Evolutionary conservation across 2,329 filamentous ascomycete genomes (phyloP).

Genomic region (Phyllosticta citrichinensis): DNA sequence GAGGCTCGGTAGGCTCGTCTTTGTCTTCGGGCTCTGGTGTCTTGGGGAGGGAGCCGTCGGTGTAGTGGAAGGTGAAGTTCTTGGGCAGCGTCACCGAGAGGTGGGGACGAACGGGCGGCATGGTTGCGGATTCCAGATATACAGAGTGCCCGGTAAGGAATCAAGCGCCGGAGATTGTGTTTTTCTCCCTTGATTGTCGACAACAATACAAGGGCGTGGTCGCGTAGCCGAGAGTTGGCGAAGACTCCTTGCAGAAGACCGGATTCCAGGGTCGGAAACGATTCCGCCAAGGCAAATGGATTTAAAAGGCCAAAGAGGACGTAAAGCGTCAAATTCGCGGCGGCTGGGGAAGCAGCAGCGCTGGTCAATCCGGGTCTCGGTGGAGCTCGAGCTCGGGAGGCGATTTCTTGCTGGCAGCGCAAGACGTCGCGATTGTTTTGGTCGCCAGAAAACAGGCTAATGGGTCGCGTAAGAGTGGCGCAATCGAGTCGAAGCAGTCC

Average conservation of each 20-base stretch:
- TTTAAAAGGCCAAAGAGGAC: constrained; percentile 1
- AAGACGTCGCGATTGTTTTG: neutral
- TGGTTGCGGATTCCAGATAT: constrained; percentile 13
- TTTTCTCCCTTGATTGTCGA: constrained; percentile 7
- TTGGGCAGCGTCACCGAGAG: constrained; percentile 41
- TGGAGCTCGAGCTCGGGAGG: neutral
- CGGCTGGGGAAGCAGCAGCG: neutral
- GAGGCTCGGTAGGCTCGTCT: constrained; percentile 27
- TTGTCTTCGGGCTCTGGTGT: constrained; percentile 36
- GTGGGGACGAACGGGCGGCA: constrained; percentile 35
- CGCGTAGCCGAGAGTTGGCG: neutral
- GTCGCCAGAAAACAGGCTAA: neutral
- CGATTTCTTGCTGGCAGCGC: neutral
- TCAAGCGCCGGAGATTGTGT: constrained; percentile 5
- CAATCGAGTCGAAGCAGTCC: neutral
- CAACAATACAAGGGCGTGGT: constrained; percentile 3
- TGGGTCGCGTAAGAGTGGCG: constrained; percentile 1
- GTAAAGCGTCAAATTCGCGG: neutral
- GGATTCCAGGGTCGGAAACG: constrained; percentile 1
- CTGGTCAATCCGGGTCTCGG: neutral
- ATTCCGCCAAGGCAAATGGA: neutral
- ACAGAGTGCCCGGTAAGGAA: constrained; percentile 5
- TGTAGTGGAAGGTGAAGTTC: constrained; percentile 41
- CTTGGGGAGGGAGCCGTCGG: constrained; percentile 34
- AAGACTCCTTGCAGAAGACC: constrained; percentile 6